Evolutionary conservation across 208 protist genomes (phyloP).

Genomic region (Tritrichomonas foetus): DNA sequence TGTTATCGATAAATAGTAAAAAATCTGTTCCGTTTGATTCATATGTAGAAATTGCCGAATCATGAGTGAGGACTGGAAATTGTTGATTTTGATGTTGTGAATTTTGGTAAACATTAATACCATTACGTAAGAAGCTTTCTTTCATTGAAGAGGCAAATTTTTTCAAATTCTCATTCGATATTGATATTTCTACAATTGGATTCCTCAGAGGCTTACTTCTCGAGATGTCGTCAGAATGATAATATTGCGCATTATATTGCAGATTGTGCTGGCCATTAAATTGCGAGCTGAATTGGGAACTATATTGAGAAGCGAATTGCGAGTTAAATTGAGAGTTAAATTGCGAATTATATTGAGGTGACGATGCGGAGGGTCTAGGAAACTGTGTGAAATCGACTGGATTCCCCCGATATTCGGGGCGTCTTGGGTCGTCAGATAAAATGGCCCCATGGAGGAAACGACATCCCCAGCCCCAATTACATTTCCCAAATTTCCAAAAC

Average conservation of each 20-base stretch:
- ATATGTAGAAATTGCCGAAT: neutral
- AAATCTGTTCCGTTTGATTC: neutral
- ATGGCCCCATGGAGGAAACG: neutral
- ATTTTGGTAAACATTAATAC: neutral
- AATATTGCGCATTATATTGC: neutral
- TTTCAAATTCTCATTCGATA: neutral
- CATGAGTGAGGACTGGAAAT: neutral
- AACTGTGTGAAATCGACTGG: slow-evolving; percentile 18
- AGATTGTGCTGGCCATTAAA: too few species aligned
- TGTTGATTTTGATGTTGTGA: neutral
- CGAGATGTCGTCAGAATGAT: neutral
- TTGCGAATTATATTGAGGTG: neutral
- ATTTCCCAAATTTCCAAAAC: slow-evolving; percentile 37
- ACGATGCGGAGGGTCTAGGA: neutral
- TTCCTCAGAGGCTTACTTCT: neutral
- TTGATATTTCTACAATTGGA: neutral
- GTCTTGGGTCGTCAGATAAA: neutral
- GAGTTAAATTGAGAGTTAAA: too few species aligned
- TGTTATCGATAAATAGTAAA: neutral
- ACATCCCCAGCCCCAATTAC: slow-evolving; percentile 36
- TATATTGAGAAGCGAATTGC: too few species aligned
- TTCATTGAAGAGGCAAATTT: neutral
- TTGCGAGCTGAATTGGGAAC: too few species aligned
- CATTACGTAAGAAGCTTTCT: neutral
- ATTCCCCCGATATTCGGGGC: neutral